A percentile compares a stretch with the other conserved stretches of the same genome.
phyloP scores from a whole-genome alignment of 2,329 filamentous ascomycete genomes.

The Exophiala sp. region DNA sequence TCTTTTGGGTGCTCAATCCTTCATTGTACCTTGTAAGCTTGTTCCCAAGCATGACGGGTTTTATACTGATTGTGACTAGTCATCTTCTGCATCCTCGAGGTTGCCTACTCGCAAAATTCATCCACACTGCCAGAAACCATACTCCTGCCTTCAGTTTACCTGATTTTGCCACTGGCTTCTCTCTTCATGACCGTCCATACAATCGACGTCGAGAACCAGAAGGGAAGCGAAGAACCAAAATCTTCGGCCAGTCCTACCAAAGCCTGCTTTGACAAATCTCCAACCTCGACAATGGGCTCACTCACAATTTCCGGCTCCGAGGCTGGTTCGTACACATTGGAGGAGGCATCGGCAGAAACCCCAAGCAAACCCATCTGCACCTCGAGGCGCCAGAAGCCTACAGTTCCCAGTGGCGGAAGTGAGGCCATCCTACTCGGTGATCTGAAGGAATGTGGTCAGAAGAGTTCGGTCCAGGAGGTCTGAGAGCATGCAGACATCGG shows the following conservation, averaged over 20 bases:
- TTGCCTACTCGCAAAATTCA: slow-evolving; percentile 3
- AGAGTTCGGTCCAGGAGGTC: no score
- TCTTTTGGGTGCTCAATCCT: slow-evolving; percentile 20
- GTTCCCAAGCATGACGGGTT: background rate
- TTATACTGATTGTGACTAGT: slow-evolving; percentile 9
- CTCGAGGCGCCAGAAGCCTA: no score
- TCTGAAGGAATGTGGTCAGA: no score
- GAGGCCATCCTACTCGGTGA: no score
- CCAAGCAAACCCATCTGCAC: background rate
- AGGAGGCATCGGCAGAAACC: background rate
- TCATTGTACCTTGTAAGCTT: slow-evolving; percentile 21
- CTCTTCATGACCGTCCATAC: slow-evolving; percentile 24
- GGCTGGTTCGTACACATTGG: background rate
- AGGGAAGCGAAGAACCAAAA: background rate
- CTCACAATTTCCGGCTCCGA: background rate
- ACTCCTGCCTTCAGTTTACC: slow-evolving; percentile 20
- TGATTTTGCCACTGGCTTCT: slow-evolving; percentile 20
- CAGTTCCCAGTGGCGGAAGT: no score
- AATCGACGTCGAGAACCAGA: background rate
- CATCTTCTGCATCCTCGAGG: slow-evolving; percentile 22
- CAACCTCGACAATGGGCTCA: background rate
- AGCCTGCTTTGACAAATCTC: background rate
- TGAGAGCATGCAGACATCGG: no score
- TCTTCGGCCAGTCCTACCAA: background rate
- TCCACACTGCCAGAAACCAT: slow-evolving; percentile 14